Conservation (phyloP, 345 rosid genomes). For the Aegle marmelos region DNA sequence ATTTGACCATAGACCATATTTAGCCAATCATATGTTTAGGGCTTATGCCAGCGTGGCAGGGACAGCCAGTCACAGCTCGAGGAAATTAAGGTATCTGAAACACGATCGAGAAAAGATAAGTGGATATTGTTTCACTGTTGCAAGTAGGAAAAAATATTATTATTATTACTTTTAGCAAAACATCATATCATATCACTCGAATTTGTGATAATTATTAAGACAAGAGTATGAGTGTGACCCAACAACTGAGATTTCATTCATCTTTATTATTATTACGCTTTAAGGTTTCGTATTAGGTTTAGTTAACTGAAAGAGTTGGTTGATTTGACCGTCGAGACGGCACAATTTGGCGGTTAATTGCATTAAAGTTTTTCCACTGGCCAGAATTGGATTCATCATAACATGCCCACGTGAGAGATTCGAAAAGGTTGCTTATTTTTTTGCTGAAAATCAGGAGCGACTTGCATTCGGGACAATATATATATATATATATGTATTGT, state of each 20-base stretch:
- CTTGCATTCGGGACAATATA: not conserved
- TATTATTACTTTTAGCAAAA: not conserved
- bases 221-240: constrained; percentile 28
- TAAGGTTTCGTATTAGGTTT: constrained; percentile 56
- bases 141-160: constrained; percentile 16
- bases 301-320: constrained; percentile 43
- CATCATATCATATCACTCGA: constrained; percentile 12
- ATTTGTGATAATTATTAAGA: not conserved
- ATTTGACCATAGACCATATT: constrained; percentile 26
- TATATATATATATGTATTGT: too few relatives aligned
- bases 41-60: constrained; percentile 50
- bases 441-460: not conserved
- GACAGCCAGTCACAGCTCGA: constrained; percentile 82
- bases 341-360: not conserved
- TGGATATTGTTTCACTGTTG: not conserved
- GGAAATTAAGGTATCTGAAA: constrained; percentile 73
- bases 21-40: constrained; percentile 56
- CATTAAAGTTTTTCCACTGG: not conserved
- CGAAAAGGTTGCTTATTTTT: not conserved
- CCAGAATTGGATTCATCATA: constrained; percentile 5
- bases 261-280: not conserved
- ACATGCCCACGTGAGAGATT: not conserved
- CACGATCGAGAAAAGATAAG: constrained; percentile 8
- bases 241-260: constrained; percentile 31
- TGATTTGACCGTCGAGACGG: constrained; percentile 43